phyloP scores from a whole-genome alignment of 108 stramenopile species.

The Nitzschia inconspicua region DNA sequence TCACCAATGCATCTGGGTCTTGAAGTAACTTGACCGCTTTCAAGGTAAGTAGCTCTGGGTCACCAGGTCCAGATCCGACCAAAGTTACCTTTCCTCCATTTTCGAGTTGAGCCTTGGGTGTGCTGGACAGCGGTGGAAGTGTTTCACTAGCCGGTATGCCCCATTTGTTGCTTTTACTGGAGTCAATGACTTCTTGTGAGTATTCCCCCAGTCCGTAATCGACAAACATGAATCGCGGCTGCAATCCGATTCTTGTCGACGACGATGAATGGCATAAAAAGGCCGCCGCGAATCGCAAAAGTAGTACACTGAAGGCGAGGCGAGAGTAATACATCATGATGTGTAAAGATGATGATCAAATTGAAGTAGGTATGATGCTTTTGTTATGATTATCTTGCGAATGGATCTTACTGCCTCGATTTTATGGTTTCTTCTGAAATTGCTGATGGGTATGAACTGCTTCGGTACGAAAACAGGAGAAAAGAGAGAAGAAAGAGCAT shows the following conservation, averaged over 20 bases:
- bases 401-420: too few relatives aligned
- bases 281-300: too few relatives aligned
- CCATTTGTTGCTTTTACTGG: constrained; percentile 40
- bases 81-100: constrained; percentile 77
- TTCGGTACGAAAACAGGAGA: too few relatives aligned
- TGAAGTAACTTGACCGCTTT: constrained; percentile 70
- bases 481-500: too few relatives aligned
- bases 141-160: constrained; percentile 33
- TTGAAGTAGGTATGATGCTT: too few relatives aligned
- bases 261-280: background rate
- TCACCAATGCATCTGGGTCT: constrained; percentile 64
- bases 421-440: too few relatives aligned
- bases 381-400: too few relatives aligned
- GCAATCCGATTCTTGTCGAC: background rate
- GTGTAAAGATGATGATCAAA: too few relatives aligned
- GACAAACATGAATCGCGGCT: background rate
- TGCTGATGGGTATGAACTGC: too few relatives aligned
- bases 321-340: too few relatives aligned
- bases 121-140: constrained; percentile 24
- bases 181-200: constrained; percentile 5
- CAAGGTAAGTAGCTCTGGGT: constrained; percentile 91
- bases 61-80: constrained; percentile 93
- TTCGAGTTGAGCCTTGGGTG: constrained; percentile 13
- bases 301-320: too few relatives aligned
- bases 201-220: constrained; percentile 1